Evolutionary conservation across 768 basidiomycete species (phyloP).

Genomic region (Lentinula guzmanii): DNA sequence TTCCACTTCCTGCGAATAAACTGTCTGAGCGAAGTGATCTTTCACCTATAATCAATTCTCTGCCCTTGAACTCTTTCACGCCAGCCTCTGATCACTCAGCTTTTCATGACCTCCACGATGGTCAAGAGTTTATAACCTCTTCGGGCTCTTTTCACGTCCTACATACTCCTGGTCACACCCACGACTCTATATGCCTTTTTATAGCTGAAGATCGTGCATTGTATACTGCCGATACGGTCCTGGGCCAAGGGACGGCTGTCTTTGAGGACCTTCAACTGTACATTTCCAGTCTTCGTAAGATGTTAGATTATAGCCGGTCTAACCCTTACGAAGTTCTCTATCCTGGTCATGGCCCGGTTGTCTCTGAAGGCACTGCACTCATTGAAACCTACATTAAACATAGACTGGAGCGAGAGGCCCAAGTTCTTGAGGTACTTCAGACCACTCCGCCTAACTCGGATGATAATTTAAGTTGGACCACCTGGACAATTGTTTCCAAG

Average conservation of each 20-base stretch:
- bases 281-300: slow-evolving; percentile 52
- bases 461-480: slow-evolving; percentile 38
- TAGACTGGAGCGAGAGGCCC: slow-evolving; percentile 72
- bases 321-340: slow-evolving; percentile 47
- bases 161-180: slow-evolving; percentile 87
- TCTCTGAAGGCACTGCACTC: slow-evolving; percentile 51
- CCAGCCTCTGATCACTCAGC: slow-evolving; percentile 33
- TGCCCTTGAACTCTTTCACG: slow-evolving; percentile 39
- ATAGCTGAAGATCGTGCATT: slow-evolving; percentile 66
- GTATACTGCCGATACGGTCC: slow-evolving; percentile 87
- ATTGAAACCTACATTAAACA: slow-evolving; percentile 76
- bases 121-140: slow-evolving; percentile 41
- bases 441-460: slow-evolving; percentile 21
- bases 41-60: slow-evolving; percentile 30
- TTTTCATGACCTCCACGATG: slow-evolving; percentile 56
- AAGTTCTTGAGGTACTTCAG: slow-evolving; percentile 56
- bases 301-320: slow-evolving; percentile 34
- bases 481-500: slow-evolving; percentile 55
- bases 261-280: slow-evolving; percentile 81
- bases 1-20: slow-evolving; percentile 31
- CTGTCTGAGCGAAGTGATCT: slow-evolving; percentile 26
- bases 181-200: slow-evolving; percentile 75
- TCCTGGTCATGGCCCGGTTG: slow-evolving; percentile 84
- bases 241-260: slow-evolving; percentile 86
- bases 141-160: slow-evolving; percentile 50